Evolutionary conservation across 768 basidiomycete species (phyloP).

Genomic region (Suillus subluteus): DNA sequence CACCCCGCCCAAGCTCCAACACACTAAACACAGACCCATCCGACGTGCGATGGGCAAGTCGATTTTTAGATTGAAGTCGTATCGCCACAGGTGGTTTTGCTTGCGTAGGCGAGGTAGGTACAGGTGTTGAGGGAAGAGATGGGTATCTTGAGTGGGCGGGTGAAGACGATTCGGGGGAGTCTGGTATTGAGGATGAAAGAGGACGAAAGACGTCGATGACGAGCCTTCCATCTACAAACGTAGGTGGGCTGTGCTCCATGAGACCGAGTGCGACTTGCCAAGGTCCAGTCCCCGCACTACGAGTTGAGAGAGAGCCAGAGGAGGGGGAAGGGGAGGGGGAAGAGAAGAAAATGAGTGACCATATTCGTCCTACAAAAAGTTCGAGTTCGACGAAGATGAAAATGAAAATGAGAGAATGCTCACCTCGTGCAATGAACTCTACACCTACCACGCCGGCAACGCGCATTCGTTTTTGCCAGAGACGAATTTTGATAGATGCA

Average conservation of each 20-base stretch:
- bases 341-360: constrained; percentile 31
- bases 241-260: constrained; percentile 59
- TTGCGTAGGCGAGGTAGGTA: not conserved
- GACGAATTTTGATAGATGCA: constrained; percentile 23
- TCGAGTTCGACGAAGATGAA: not conserved
- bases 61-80: not conserved
- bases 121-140: not conserved
- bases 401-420: not conserved
- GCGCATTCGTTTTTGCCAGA: constrained; percentile 76
- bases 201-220: constrained; percentile 41
- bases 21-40: not conserved
- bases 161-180: not conserved
- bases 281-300: constrained; percentile 11
- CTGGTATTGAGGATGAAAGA: constrained; percentile 2
- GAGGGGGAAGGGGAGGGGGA: constrained; percentile 11
- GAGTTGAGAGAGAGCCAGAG: not conserved
- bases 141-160: not conserved
- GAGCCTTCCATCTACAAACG: constrained; percentile 57
- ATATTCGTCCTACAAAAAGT: constrained; percentile 26
- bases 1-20: not conserved
- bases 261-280: constrained; percentile 55
- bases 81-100: not conserved
- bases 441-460: constrained; percentile 54
- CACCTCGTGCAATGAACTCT: constrained; percentile 69
- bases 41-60: not conserved